Percentiles rank a stretch among this genome's conserved stretches.
These are phyloP conservation scores for Neurospora hispaniola DNA, from an alignment of 495 filamentous ascomycete species.

Conservation along the genomic window DNA sequence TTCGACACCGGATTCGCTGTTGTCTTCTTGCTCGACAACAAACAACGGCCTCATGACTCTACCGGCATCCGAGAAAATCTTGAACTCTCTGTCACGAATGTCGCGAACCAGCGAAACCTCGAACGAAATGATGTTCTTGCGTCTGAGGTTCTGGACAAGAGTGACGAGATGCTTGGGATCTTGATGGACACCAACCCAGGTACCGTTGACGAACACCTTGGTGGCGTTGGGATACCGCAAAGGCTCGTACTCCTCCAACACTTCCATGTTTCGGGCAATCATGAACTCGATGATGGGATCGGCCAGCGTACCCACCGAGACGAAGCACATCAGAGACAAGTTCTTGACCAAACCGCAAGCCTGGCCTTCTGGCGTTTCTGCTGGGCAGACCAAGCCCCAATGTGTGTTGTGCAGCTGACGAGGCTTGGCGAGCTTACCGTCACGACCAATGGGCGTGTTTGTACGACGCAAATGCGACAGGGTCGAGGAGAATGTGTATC, in stretches of 20 bases:
- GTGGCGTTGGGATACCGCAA: slow-evolving; percentile 81
- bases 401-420: slow-evolving; percentile 98
- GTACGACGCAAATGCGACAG: slow-evolving; percentile 93
- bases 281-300: slow-evolving; percentile 92
- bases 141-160: slow-evolving; percentile 65
- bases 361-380: slow-evolving; percentile 96
- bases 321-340: slow-evolving; percentile 92
- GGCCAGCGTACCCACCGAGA: slow-evolving; percentile 83
- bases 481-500: slow-evolving; percentile 94
- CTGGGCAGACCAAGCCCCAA: slow-evolving; percentile 95
- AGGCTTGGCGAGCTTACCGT: slow-evolving; percentile 96
- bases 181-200: slow-evolving; percentile 88
- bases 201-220: slow-evolving; percentile 95
- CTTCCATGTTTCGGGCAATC: slow-evolving; percentile 87
- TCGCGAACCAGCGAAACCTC: slow-evolving; percentile 92
- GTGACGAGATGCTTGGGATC: slow-evolving; percentile 71
- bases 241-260: slow-evolving; percentile 92
- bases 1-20: slow-evolving; percentile 54
- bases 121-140: slow-evolving; percentile 65
- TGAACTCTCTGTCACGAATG: slow-evolving; percentile 94
- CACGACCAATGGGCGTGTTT: slow-evolving; percentile 93
- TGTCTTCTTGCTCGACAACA: slow-evolving; percentile 62
- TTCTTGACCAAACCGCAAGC: slow-evolving; percentile 99
- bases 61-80: slow-evolving; percentile 95
- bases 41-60: slow-evolving; percentile 88